phyloP scores from a whole-genome alignment of 2,329 filamentous ascomycete genomes.

The Neurospora sp. region DNA sequence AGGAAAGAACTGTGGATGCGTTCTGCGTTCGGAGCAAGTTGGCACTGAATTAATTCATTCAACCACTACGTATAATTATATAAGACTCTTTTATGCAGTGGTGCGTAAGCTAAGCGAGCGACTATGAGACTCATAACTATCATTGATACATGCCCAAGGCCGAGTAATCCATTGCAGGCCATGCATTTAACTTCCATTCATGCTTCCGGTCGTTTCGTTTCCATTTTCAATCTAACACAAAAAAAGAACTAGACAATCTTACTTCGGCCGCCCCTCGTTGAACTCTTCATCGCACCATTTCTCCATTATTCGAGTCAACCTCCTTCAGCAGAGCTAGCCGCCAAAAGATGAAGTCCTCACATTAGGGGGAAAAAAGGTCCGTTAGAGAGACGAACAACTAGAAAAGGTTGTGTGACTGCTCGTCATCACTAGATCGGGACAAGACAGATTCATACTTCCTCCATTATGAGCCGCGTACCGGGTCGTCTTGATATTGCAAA shows the following conservation, averaged over 20 bases:
- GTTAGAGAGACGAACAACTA: conserved; percentile 8
- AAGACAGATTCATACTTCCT: conserved; percentile 13
- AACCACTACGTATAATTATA: not conserved
- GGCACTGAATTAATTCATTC: no score
- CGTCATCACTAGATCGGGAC: conserved; percentile 18
- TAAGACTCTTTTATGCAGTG: not conserved
- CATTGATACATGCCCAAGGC: conserved; percentile 19
- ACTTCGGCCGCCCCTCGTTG: not conserved
- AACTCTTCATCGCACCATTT: not conserved
- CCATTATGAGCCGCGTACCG: conserved; percentile 9
- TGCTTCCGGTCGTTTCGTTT: conserved; percentile 1
- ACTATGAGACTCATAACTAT: conserved; percentile 19
- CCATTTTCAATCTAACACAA: conserved; percentile 10
- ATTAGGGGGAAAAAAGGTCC: conserved; percentile 12
- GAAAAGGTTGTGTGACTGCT: conserved; percentile 14
- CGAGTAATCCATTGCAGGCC: conserved; percentile 17
- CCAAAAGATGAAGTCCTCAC: conserved; percentile 12
- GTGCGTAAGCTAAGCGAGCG: conserved; percentile 13
- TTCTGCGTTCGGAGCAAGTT: not conserved
- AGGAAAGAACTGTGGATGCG: not conserved
- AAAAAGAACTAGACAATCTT: conserved; percentile 7
- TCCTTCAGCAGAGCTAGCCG: not conserved
- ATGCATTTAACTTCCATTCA: conserved; percentile 14
- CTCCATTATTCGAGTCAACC: not conserved
- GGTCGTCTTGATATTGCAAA: conserved; percentile 24